Evolutionary conservation across 176 grass and related monocot genomes (phyloP).

Genomic region (Carex cristatella): DNA sequence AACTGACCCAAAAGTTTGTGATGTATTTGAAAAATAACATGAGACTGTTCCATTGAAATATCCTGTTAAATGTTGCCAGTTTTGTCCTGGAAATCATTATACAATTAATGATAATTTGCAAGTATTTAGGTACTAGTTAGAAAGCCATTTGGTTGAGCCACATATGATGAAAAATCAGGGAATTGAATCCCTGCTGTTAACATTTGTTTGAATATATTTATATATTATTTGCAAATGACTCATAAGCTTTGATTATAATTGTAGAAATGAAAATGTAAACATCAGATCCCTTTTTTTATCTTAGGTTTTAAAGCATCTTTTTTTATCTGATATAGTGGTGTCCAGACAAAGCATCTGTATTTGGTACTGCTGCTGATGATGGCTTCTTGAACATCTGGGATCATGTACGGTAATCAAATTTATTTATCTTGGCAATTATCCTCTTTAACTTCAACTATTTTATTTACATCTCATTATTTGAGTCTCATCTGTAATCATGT

Average conservation of each 20-base stretch:
- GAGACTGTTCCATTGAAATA: neutral
- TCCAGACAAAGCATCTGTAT: slow-evolving; percentile 89
- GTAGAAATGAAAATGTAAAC: neutral
- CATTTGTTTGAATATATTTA: neutral
- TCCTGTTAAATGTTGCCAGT: too few species aligned
- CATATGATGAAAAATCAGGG: neutral
- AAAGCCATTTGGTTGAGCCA: neutral
- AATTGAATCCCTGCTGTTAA: neutral
- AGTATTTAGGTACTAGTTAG: too few species aligned
- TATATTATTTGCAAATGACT: neutral
- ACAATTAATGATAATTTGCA: too few species aligned
- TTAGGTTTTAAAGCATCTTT: neutral
- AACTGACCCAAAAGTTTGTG: neutral
- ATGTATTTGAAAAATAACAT: neutral
- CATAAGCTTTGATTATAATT: neutral
- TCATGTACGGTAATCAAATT: slow-evolving; percentile 50
- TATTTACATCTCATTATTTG: slow-evolving; percentile 11
- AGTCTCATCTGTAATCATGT: neutral
- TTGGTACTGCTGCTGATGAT: slow-evolving; percentile 84
- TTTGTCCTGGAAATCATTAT: too few species aligned
- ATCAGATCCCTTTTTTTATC: neutral
- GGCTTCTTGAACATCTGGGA: slow-evolving; percentile 70
- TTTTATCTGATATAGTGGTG: slow-evolving; percentile 60
- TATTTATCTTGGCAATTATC: neutral
- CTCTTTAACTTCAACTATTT: neutral